Evolutionary conservation across 2,329 filamentous ascomycete genomes (phyloP).

Genomic region (Penicillium olsonii): DNA sequence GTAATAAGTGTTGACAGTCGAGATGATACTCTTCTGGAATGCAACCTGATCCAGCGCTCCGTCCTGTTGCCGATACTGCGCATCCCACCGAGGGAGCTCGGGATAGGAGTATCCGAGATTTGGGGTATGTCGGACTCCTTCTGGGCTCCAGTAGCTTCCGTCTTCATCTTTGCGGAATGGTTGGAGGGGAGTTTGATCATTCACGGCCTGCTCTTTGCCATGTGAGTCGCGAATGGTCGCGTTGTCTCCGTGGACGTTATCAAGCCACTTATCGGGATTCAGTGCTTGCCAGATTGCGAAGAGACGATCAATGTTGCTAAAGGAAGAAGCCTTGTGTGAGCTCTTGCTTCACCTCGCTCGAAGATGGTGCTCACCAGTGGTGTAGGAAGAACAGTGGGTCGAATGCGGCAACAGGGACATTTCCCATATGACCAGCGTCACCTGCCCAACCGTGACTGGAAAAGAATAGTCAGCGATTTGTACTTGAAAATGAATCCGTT

Average conservation of each 20-base stretch:
- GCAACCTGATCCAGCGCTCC: conserved; percentile 4
- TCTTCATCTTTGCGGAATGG: conserved; percentile 4
- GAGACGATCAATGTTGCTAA: conserved; percentile 20
- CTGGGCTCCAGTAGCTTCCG: conserved; percentile 8
- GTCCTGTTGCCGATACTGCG: conserved; percentile 1
- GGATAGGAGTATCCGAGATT: conserved; percentile 12
- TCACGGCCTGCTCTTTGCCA: conserved; percentile 3
- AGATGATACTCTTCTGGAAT: conserved; percentile 1
- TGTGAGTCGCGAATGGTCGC: conserved; percentile 6
- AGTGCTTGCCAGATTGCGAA: conserved; percentile 17
- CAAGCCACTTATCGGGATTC: conserved; percentile 8
- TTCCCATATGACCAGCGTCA: conserved; percentile 66
- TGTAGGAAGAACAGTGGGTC: conserved; percentile 80
- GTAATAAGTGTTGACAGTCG: conserved; percentile 4
- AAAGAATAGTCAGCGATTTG: background rate
- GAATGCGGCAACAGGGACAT: conserved; percentile 72
- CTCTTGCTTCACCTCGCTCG: no score
- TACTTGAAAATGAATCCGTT: background rate
- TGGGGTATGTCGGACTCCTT: background rate
- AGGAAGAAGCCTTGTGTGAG: no score
- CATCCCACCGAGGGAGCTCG: conserved; percentile 4
- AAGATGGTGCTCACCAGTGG: conserved; percentile 51
- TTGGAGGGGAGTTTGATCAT: conserved; percentile 4
- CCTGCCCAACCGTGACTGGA: conserved; percentile 54
- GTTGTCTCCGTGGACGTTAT: conserved; percentile 4